Evolutionary conservation across 768 basidiomycete genomes (phyloP).

Genomic region (Lanmaoa rubissima): DNA sequence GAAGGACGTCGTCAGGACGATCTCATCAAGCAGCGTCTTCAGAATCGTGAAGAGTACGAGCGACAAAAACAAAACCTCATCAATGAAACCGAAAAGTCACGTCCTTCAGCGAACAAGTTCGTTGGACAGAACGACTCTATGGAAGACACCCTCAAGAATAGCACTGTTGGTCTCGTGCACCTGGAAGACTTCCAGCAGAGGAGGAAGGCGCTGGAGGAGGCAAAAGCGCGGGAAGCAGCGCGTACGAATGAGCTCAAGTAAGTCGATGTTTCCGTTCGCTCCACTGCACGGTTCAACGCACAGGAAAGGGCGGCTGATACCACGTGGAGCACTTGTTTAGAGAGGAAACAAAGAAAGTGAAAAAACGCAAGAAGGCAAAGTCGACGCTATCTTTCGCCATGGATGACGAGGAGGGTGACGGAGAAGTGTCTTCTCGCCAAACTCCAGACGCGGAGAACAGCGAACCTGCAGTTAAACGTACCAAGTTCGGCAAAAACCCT

Average conservation of each 20-base stretch:
- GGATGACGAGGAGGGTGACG: slow-evolving; percentile 70
- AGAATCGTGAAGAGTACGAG: slow-evolving; percentile 79
- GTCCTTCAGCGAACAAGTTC: slow-evolving; percentile 84
- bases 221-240: slow-evolving; percentile 86
- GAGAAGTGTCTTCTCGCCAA: slow-evolving; percentile 38
- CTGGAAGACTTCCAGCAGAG: slow-evolving; percentile 92
- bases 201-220: slow-evolving; percentile 87
- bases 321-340: slow-evolving; percentile 83
- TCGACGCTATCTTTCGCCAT: slow-evolving; percentile 88
- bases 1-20: slow-evolving; percentile 88
- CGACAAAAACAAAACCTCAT: slow-evolving; percentile 79
- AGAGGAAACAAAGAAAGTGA: slow-evolving; percentile 79
- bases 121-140: slow-evolving; percentile 93
- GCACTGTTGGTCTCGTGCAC: slow-evolving; percentile 86
- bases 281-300: slow-evolving; percentile 1
- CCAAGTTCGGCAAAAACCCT: slow-evolving; percentile 92
- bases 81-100: slow-evolving; percentile 89
- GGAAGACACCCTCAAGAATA: slow-evolving; percentile 89
- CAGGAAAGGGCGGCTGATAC: slow-evolving; percentile 58
- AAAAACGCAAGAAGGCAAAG: slow-evolving; percentile 93
- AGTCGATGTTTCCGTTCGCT: slow-evolving; percentile 37
- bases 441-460: slow-evolving; percentile 38
- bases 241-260: slow-evolving; percentile 84
- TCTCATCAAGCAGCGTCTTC: slow-evolving; percentile 77
- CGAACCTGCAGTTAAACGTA: slow-evolving; percentile 59